Percentiles rank a stretch among this genome's conserved stretches.
phyloP scores from a whole-genome alignment of 2,329 filamentous ascomycete species.

The Diplodia seriata region DNA sequence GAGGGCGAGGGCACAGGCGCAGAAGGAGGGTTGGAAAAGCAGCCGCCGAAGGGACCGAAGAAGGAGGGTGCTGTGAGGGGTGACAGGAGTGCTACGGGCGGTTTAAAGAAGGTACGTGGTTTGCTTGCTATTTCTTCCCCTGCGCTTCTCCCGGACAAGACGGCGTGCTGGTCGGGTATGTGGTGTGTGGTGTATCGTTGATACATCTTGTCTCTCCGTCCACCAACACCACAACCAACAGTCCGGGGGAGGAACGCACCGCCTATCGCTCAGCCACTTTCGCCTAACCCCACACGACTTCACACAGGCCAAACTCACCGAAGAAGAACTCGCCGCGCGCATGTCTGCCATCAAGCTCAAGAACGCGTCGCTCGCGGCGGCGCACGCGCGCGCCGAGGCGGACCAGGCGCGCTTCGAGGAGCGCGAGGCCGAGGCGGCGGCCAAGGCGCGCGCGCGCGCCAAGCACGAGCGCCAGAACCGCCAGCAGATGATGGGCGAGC shows the following conservation, averaged over 20 bases:
- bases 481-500: constrained; percentile 67
- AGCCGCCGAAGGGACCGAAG: constrained; percentile 32
- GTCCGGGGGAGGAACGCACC: not conserved
- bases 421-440: constrained; percentile 65
- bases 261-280: constrained; percentile 6
- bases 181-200: not conserved
- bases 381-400: constrained; percentile 71
- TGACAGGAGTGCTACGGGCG: constrained; percentile 62
- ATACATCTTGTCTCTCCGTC: constrained; percentile 6
- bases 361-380: constrained; percentile 65
- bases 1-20: constrained; percentile 37
- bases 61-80: constrained; percentile 56
- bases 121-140: not conserved
- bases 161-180: not conserved
- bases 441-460: constrained; percentile 55
- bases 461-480: constrained; percentile 58
- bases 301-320: constrained; percentile 65
- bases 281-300: constrained; percentile 21
- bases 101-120: constrained; percentile 53
- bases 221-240: constrained; percentile 29
- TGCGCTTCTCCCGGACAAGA: not conserved
- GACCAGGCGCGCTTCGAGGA: constrained; percentile 69
- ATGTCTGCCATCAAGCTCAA: constrained; percentile 68
- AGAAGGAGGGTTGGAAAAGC: constrained; percentile 36
- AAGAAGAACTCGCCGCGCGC: constrained; percentile 67